Conservation (phyloP, 352 stramenopile genomes). For the Pythium insidiosum region DNA sequence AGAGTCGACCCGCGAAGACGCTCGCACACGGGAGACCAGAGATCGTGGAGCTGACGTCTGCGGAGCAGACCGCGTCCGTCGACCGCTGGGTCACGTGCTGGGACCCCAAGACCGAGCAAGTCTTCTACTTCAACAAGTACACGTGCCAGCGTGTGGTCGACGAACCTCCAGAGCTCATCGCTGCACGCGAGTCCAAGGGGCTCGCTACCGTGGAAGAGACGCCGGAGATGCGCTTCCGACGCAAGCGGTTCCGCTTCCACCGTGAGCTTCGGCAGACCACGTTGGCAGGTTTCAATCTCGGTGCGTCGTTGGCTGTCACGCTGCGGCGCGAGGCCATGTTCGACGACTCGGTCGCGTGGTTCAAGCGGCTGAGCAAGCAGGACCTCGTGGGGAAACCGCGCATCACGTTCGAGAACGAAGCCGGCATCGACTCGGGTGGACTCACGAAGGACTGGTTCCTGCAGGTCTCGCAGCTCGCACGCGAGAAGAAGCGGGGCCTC, state of each 20-base stretch:
- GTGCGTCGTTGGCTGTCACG: conserved; percentile 28
- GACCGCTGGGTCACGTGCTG: conserved; percentile 84
- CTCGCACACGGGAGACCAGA: conserved; percentile 47
- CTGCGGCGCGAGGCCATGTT: conserved; percentile 56
- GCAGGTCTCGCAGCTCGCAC: conserved; percentile 46
- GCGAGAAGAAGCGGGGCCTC: conserved; percentile 23
- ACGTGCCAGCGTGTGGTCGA: conserved; percentile 60
- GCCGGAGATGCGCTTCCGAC: conserved; percentile 74
- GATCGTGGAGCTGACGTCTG: conserved; percentile 51
- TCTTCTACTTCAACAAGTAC: conserved; percentile 88
- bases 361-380: conserved; percentile 31
- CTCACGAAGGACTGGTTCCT: conserved; percentile 89
- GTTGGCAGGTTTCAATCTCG: conserved; percentile 21
- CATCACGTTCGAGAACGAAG: conserved; percentile 76
- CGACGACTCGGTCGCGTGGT: conserved; percentile 50
- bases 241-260: conserved; percentile 83
- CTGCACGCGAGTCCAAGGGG: conserved; percentile 30
- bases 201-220: conserved; percentile 45
- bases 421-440: conserved; percentile 82
- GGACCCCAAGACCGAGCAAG: conserved; percentile 74
- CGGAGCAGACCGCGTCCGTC: conserved; percentile 49
- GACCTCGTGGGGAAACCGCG: conserved; percentile 66
- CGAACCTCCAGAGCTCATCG: conserved; percentile 39
- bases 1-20: conserved; percentile 52
- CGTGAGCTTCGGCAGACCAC: conserved; percentile 42